Conservation (phyloP, 1,284 basidiomycete genomes). For the Microbotryomycetes sp. region DNA sequence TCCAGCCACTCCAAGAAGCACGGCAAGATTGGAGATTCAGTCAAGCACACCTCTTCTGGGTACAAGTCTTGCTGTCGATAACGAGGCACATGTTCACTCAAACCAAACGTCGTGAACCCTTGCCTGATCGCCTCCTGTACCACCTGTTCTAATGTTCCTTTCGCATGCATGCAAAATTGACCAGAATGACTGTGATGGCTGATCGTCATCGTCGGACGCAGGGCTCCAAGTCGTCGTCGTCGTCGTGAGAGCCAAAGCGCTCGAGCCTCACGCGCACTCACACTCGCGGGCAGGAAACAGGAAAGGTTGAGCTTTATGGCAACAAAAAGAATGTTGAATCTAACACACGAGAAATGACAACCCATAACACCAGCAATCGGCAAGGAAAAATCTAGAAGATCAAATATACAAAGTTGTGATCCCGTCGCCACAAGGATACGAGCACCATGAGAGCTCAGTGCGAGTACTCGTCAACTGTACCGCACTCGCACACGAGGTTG, state of each 20-base stretch:
- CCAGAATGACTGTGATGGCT: conserved; percentile 95
- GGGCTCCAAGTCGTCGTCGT: not conserved
- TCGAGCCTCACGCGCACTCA: not conserved
- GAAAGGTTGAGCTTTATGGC: not conserved
- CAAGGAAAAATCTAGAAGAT: not conserved
- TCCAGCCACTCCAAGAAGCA: conserved; percentile 13
- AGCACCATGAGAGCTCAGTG: not conserved
- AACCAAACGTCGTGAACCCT: conserved; percentile 74
- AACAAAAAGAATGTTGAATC: not conserved
- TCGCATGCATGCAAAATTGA: conserved; percentile 89
- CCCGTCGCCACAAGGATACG: not conserved
- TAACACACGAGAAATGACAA: too few relatives aligned
- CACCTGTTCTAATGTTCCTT: conserved; percentile 68
- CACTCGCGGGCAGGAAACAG: not conserved
- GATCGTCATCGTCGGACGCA: conserved; percentile 59
- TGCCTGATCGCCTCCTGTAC: conserved; percentile 68
- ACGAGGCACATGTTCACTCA: conserved; percentile 92
- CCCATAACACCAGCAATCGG: not conserved
- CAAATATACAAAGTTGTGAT: not conserved
- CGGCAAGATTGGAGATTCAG: conserved; percentile 18
- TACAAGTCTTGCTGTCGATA: conserved; percentile 76
- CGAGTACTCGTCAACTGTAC: conserved; percentile 68
- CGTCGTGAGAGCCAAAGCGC: not conserved
- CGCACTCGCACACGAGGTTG: conserved; percentile 70
- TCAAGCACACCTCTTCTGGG: conserved; percentile 74